Conservation (phyloP, 768 basidiomycete species). For the Boletus coccyginus region DNA sequence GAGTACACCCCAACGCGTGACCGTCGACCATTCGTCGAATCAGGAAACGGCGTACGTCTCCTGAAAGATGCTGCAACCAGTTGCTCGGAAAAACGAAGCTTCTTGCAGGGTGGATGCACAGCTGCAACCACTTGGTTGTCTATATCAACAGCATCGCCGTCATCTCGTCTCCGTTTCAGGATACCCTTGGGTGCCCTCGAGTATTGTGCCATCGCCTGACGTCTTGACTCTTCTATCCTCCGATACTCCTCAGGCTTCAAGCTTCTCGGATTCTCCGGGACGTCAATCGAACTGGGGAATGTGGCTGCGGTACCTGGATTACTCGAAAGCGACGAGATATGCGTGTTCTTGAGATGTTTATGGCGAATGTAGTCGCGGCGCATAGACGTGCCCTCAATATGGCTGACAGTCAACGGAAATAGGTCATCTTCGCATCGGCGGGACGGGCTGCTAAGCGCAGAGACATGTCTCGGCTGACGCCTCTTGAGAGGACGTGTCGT, state of each 20-base stretch:
- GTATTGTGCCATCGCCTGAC: constrained; percentile 27
- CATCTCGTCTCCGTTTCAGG: constrained; percentile 28
- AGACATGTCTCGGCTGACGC: constrained; percentile 1
- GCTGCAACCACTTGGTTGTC: neutral
- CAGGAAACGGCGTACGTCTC: constrained; percentile 15
- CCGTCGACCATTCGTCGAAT: constrained; percentile 14
- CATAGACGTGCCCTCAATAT: constrained; percentile 25
- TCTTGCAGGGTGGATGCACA: constrained; percentile 17
- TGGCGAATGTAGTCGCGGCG: constrained; percentile 28
- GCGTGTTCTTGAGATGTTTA: constrained; percentile 28
- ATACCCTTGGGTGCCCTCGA: constrained; percentile 26
- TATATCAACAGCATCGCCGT: constrained; percentile 11
- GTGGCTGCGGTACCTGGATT: constrained; percentile 5
- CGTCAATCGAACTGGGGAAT: constrained; percentile 18
- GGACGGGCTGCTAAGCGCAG: neutral
- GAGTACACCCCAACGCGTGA: constrained; percentile 13
- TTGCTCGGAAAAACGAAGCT: constrained; percentile 20
- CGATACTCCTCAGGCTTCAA: constrained; percentile 24
- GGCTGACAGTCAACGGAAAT: constrained; percentile 12
- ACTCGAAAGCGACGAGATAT: constrained; percentile 24
- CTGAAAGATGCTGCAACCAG: neutral
- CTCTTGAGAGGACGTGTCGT: constrained; percentile 8
- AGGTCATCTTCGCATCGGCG: constrained; percentile 22
- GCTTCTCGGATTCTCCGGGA: constrained; percentile 15
- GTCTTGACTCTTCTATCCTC: constrained; percentile 23